phyloP scores from a whole-genome alignment of 2,329 filamentous ascomycete species.

The Diaporthe longicolla region DNA sequence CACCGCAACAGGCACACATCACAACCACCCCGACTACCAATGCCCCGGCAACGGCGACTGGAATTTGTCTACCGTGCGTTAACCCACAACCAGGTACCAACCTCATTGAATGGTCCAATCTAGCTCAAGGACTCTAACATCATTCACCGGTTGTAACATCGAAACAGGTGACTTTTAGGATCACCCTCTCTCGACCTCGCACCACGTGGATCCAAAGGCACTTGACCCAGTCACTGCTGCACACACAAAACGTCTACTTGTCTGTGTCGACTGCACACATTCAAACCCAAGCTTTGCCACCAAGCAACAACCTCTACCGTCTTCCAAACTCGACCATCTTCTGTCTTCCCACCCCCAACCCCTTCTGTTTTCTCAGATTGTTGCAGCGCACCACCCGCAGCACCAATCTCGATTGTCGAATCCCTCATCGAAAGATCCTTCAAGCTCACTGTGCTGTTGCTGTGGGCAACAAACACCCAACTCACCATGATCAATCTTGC shows the following conservation, averaged over 20 bases:
- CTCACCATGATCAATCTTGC: not conserved
- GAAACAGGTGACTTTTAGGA: not conserved
- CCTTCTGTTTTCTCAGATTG: too few species aligned
- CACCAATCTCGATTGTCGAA: too few species aligned
- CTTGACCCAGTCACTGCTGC: not conserved
- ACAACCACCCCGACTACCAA: not conserved
- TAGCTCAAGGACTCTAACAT: too few species aligned
- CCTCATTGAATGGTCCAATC: not conserved
- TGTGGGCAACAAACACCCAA: not conserved
- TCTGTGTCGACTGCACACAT: not conserved
- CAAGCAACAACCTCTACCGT: too few species aligned
- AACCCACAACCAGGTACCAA: not conserved
- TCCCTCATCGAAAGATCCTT: not conserved
- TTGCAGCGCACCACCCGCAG: too few species aligned
- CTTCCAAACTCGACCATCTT: too few species aligned
- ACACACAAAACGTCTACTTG: not conserved
- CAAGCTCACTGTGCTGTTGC: not conserved
- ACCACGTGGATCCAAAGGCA: not conserved
- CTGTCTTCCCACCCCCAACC: too few species aligned
- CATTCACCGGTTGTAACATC: not conserved
- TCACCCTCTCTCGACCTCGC: too few species aligned
- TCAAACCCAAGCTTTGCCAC: not conserved
- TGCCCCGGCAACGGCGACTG: constrained; percentile 12
- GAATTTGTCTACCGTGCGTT: not conserved
- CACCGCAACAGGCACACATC: not conserved